A percentile compares a stretch with the other conserved stretches of the same genome.
These are phyloP conservation scores for Moniliella sp. DNA, from an alignment of 1,284 basidiomycete genomes.

Conservation along the genomic window DNA sequence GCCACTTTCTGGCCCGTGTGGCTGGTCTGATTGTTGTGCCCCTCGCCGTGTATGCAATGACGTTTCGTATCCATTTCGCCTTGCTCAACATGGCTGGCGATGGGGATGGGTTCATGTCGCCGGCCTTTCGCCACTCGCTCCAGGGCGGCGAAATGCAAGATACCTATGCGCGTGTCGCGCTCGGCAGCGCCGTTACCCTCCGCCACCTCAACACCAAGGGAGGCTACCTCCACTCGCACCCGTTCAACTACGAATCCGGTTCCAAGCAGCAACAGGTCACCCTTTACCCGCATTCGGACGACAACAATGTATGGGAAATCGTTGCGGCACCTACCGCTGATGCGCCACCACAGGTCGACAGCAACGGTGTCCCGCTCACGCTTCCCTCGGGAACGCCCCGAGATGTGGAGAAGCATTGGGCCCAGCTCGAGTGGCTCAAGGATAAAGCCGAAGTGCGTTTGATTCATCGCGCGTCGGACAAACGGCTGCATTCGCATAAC, in stretches of 20 bases:
- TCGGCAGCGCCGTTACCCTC: conserved; percentile 63
- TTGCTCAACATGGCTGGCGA: conserved; percentile 73
- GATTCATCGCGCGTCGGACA: conserved; percentile 57
- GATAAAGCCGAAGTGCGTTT: conserved; percentile 58
- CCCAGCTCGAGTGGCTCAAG: conserved; percentile 46
- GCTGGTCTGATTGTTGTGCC: conserved; percentile 71
- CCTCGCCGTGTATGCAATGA: conserved; percentile 68
- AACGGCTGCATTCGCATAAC: conserved; percentile 74
- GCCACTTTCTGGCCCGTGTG: conserved; percentile 70
- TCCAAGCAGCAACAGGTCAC: conserved; percentile 80
- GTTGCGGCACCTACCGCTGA: conserved; percentile 40
- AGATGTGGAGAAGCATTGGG: conserved; percentile 7
- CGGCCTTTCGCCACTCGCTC: conserved; percentile 88
- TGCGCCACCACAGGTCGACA: conserved; percentile 37
- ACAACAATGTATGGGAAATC: conserved; percentile 74
- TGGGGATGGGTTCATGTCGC: conserved; percentile 96
- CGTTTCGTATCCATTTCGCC: conserved; percentile 83
- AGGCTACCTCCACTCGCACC: conserved; percentile 86
- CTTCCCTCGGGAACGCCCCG: conserved; percentile 2
- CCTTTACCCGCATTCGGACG: conserved; percentile 79
- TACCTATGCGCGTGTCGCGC: conserved; percentile 63
- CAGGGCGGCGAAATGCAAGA: conserved; percentile 74
- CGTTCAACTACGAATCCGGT: conserved; percentile 56
- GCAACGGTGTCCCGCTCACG: conserved; percentile 33
- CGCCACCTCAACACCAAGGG: conserved; percentile 89